These are phyloP conservation scores for Agaricus blazei DNA, from an alignment of 768 basidiomycete species.

Conservation along the genomic window DNA sequence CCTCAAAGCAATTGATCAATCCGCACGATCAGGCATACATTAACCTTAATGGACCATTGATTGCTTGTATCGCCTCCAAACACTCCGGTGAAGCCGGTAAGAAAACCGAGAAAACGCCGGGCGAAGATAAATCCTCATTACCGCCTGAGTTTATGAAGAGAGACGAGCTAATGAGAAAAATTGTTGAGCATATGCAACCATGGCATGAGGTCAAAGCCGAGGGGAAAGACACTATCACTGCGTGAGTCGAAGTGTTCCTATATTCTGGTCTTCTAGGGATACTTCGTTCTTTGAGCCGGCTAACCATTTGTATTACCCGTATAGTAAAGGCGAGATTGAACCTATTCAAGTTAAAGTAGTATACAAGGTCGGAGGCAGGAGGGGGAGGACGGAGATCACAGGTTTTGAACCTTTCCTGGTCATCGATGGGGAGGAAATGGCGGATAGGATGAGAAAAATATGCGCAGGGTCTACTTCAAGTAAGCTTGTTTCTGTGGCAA, in stretches of 20 bases:
- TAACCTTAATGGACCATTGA: constrained; percentile 52
- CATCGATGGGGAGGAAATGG: constrained; percentile 64
- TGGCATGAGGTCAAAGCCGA: constrained; percentile 65
- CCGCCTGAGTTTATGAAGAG: constrained; percentile 53
- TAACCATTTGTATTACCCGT: not conserved
- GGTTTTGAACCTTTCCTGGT: constrained; percentile 75
- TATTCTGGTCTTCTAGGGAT: not conserved
- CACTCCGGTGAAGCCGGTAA: constrained; percentile 19
- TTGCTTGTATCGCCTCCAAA: constrained; percentile 31
- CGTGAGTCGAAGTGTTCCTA: constrained; percentile 36
- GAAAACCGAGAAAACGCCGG: constrained; percentile 23
- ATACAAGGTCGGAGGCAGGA: constrained; percentile 64
- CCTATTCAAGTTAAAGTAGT: constrained; percentile 70
- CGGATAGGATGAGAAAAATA: constrained; percentile 68
- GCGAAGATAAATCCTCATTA: not conserved
- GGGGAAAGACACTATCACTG: constrained; percentile 51
- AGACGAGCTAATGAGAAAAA: constrained; percentile 51
- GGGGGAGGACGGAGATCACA: constrained; percentile 69
- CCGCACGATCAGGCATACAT: constrained; percentile 62
- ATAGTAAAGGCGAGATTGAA: constrained; percentile 71
- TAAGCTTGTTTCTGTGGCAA: constrained; percentile 24
- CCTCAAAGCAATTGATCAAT: constrained; percentile 58
- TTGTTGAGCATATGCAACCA: constrained; percentile 65
- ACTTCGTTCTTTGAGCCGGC: not conserved
- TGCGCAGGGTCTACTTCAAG: constrained; percentile 82